Evolutionary conservation across 441 rosid species (phyloP).

Genomic region (Jatropha podagrica): DNA sequence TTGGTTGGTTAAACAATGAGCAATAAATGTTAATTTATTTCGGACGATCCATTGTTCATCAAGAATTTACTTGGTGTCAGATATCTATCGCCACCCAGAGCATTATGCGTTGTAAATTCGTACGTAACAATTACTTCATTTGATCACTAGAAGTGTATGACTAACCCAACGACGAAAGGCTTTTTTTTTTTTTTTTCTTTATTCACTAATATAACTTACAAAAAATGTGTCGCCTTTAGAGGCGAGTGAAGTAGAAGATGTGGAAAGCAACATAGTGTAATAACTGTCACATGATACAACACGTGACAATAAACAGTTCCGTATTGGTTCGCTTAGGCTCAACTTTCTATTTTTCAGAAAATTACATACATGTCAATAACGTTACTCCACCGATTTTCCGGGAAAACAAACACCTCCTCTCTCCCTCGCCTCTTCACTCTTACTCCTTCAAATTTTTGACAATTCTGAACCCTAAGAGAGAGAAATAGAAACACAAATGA

Average conservation of each 20-base stretch:
- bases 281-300: conserved; percentile 6
- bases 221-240: not conserved
- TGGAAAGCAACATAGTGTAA: not conserved
- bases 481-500: not conserved
- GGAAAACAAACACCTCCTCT: conserved; percentile 6
- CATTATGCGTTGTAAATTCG: too few relatives aligned
- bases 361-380: not conserved
- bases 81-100: too few relatives aligned
- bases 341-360: conserved; percentile 1
- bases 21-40: too few relatives aligned
- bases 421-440: not conserved
- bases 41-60: too few relatives aligned
- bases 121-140: too few relatives aligned
- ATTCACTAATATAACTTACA: too few relatives aligned
- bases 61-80: too few relatives aligned
- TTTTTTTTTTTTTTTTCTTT: too few relatives aligned
- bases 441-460: not conserved
- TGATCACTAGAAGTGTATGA: too few relatives aligned
- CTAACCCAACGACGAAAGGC: too few relatives aligned
- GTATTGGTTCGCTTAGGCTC: not conserved
- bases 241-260: not conserved
- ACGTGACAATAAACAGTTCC: not conserved
- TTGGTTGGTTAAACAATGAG: not conserved
- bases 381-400: conserved; percentile 5
- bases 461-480: not conserved